Conservation (phyloP, 192 early-diverging fungal genomes). For the Martensiomyces pterosporus region DNA sequence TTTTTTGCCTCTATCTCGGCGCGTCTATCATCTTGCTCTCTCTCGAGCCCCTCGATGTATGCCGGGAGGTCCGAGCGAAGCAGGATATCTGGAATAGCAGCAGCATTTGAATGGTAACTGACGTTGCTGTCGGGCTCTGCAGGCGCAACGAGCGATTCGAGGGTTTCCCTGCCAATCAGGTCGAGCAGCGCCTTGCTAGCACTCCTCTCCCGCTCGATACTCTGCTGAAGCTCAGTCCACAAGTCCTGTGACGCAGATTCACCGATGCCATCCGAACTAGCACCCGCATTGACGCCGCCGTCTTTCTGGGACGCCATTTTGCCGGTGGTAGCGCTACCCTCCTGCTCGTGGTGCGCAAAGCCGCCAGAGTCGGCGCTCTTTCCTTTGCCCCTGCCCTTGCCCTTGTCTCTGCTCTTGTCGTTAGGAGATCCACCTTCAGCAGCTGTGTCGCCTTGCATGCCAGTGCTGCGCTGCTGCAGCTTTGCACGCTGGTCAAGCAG, state of each 20-base stretch:
- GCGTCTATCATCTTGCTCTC: not conserved
- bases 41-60: constrained; percentile 23
- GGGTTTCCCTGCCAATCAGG: not conserved
- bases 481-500: constrained; percentile 36
- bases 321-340: not conserved
- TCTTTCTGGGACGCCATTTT: too few relatives aligned
- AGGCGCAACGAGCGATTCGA: not conserved
- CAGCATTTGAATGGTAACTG: too few relatives aligned
- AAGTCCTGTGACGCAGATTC: not conserved
- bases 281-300: too few relatives aligned
- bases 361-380: constrained; percentile 1
- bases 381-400: constrained; percentile 17
- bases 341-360: not conserved
- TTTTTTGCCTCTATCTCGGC: not conserved
- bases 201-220: constrained; percentile 22
- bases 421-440: constrained; percentile 12
- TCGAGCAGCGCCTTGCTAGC: constrained; percentile 17
- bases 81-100: constrained; percentile 31
- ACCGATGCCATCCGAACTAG: constrained; percentile 1
- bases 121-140: not conserved
- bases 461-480: constrained; percentile 2
- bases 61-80: constrained; percentile 21
- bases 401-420: constrained; percentile 19
- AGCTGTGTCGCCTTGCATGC: not conserved
- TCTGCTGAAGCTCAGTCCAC: constrained; percentile 18